Base-by-base conservation (phyloP, 768 basidiomycete genomes). In the Agaricus bisporus region DNA sequence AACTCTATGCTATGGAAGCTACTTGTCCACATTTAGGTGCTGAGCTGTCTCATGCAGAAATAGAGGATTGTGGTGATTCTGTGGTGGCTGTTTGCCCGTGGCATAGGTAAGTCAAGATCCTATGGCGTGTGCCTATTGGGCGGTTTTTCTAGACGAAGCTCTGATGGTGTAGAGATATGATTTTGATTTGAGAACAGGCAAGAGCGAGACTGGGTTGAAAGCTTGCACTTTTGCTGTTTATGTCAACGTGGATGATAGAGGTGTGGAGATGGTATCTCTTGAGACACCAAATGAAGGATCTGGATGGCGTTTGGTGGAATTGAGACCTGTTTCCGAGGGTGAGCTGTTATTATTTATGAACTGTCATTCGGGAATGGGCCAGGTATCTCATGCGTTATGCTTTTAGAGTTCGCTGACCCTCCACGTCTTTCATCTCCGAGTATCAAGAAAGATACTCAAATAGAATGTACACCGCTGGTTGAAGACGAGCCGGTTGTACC, bases 11-110 rank as follows among this genome's bases (percentile, higher is more conserved):
- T 7, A 91, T 91, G 88, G 88, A 91, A 66, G 80, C 85, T 4
- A 79, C 75, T 9, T 91, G 88, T 64, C 88, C 88, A 4, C 89
- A 91, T 69, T 74, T 90, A 7, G 87, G 88, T 2, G 88, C 87
- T 18, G 87, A 90, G 51, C 73, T 90, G 66, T 85, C 83, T 12
- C 86, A 89, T 70, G 87, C 86, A 1, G 86, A 87, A 38, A 86
- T 88, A n/a, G 86, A 88, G 61, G 82, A 79, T 51, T 82, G 76
- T 56, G 83, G 83, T 46, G 69, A 66, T 11, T 76, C 78, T 17
- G 58, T 80, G 3, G 80, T 88, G 1, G 81, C 82, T 9, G 86
- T 87, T 10, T 88, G 86, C 66, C 86, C 86, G 2, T 88, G 86
- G 85, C 85, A 88, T 64, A 73, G 83, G 84, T 81, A 44, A 41